These are phyloP conservation scores for Tuber indicum DNA, from an alignment of 495 filamentous ascomycete species.

Conservation along the genomic window DNA sequence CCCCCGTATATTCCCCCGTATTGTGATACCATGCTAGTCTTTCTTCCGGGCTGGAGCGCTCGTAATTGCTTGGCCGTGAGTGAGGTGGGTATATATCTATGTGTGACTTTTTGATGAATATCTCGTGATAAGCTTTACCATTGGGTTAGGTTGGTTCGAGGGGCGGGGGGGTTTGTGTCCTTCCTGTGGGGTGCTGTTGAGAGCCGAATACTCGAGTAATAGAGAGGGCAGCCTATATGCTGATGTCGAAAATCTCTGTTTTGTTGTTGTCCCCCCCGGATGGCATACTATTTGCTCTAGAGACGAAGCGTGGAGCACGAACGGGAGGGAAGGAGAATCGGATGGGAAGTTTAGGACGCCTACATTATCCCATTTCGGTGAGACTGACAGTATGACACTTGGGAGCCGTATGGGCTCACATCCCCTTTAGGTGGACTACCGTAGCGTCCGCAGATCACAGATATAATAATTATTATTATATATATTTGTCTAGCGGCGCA, in stretches of 20 bases:
- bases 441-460: background rate
- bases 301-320: background rate
- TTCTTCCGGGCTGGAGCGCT: background rate
- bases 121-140: background rate
- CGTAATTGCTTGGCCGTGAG: background rate
- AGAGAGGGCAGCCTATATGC: no score
- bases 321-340: background rate
- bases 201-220: background rate
- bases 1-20: no score
- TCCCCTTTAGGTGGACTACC: background rate
- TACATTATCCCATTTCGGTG: background rate
- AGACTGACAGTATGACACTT: background rate
- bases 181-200: background rate
- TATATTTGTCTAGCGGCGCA: background rate
- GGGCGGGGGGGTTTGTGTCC: no score
- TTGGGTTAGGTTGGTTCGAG: background rate
- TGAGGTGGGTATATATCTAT: background rate
- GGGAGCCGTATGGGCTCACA: background rate
- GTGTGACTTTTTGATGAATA: background rate
- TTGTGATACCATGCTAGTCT: background rate
- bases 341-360: background rate
- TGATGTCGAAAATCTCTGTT: background rate
- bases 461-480: background rate
- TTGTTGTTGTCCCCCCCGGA: background rate
- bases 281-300: background rate